Evolutionary conservation across 2,329 filamentous ascomycete genomes (phyloP).

Genomic region (Fonsecaea nubica): DNA sequence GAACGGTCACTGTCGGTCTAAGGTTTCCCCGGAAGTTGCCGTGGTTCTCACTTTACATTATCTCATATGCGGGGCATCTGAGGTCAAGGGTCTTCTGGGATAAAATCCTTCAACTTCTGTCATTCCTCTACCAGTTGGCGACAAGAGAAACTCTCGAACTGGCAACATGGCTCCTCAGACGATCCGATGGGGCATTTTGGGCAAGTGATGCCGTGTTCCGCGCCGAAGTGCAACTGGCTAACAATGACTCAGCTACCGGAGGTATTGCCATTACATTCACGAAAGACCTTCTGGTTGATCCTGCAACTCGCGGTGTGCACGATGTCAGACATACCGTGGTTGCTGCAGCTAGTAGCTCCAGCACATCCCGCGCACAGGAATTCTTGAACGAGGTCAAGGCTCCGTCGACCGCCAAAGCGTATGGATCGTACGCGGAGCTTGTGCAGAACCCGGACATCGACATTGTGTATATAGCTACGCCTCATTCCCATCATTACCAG

Average conservation of each 20-base stretch:
- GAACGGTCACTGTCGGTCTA: not conserved
- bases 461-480: conserved; percentile 86
- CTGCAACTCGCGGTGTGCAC: conserved; percentile 70
- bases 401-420: conserved; percentile 66
- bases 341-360: conserved; percentile 81
- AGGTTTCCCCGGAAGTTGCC: not conserved
- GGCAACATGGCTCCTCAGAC: not conserved
- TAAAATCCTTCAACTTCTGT: not conserved
- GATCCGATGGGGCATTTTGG: conserved; percentile 1
- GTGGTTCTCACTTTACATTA: conserved; percentile 1
- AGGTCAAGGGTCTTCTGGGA: not conserved
- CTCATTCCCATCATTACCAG: conserved; percentile 92
- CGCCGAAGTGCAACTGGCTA: not conserved
- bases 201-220: not conserved
- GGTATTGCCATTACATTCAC: conserved; percentile 65
- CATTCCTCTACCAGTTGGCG: not conserved
- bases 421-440: conserved; percentile 81
- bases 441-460: conserved; percentile 71
- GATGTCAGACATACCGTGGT: conserved; percentile 79
- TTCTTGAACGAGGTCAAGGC: conserved; percentile 76
- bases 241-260: conserved; percentile 46
- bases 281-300: conserved; percentile 78
- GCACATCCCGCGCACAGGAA: conserved; percentile 68
- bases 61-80: not conserved
- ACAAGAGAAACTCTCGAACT: not conserved